Conservation (phyloP, 352 stramenopile genomes). For the Phytophthora megakarya region DNA sequence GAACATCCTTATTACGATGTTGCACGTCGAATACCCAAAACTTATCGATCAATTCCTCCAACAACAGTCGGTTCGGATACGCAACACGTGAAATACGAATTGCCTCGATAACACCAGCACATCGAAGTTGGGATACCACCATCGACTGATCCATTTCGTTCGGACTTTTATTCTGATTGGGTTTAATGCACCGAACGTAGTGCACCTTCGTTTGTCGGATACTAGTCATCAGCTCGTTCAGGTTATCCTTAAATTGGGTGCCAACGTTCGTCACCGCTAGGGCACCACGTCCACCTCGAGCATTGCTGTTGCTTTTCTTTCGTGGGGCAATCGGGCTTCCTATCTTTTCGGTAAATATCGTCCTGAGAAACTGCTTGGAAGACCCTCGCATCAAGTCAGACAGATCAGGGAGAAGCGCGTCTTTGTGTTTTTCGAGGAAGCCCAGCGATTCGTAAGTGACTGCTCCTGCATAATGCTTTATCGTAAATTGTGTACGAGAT, state of each 20-base stretch:
- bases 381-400: slow-evolving; percentile 82
- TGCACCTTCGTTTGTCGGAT: slow-evolving; percentile 96
- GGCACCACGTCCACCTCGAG: slow-evolving; percentile 49
- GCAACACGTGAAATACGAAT: slow-evolving; percentile 97
- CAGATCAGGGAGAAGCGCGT: slow-evolving; percentile 93
- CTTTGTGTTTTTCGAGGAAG: slow-evolving; percentile 96
- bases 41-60: slow-evolving; percentile 83
- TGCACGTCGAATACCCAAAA: slow-evolving; percentile 75
- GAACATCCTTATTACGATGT: slow-evolving; percentile 43
- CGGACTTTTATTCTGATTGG: slow-evolving; percentile 95
- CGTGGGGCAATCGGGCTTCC: slow-evolving; percentile 14
- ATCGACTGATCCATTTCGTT: slow-evolving; percentile 88
- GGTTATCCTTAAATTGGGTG: slow-evolving; percentile 89
- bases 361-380: slow-evolving; percentile 60
- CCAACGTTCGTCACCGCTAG: slow-evolving; percentile 68
- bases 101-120: slow-evolving; percentile 98
- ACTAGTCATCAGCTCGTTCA: slow-evolving; percentile 93
- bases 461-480: slow-evolving; percentile 93
- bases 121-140: slow-evolving; percentile 96
- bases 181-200: slow-evolving; percentile 99
- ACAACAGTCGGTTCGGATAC: slow-evolving; percentile 96
- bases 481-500: slow-evolving; percentile 87
- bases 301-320: slow-evolving; percentile 35
- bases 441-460: slow-evolving; percentile 93
- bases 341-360: slow-evolving; percentile 56